Evolutionary conservation across 2,329 filamentous ascomycete species (phyloP).

Genomic region (Ceratocystis eucalypticola): DNA sequence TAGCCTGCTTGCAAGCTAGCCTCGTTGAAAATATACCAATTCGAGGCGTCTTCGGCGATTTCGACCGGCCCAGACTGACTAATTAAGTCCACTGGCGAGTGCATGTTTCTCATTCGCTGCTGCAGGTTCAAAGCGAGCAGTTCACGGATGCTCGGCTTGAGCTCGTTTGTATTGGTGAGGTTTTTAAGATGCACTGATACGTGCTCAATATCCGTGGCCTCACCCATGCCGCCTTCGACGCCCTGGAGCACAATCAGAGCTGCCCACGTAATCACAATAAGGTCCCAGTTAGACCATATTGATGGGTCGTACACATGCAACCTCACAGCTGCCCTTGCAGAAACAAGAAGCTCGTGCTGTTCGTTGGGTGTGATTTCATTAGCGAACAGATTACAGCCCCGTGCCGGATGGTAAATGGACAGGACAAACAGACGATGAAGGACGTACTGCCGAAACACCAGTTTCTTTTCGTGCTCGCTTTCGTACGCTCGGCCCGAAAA

Average conservation of each 20-base stretch:
- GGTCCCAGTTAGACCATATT: slow-evolving; percentile 34
- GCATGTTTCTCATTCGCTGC: slow-evolving; percentile 23
- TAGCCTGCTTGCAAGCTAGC: slow-evolving; percentile 22
- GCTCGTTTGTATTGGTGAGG: slow-evolving; percentile 24
- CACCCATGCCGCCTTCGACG: slow-evolving; percentile 29
- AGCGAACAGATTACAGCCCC: slow-evolving; percentile 30
- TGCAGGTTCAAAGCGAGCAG: slow-evolving; percentile 23
- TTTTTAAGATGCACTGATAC: slow-evolving; percentile 25
- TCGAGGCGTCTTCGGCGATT: slow-evolving; percentile 19
- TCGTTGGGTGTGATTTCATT: slow-evolving; percentile 29
- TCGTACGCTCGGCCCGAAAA: slow-evolving; percentile 24
- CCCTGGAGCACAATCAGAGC: slow-evolving; percentile 32
- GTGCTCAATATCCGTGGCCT: slow-evolving; percentile 25
- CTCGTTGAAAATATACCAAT: slow-evolving; percentile 25
- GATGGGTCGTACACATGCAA: slow-evolving; percentile 30
- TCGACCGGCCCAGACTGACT: slow-evolving; percentile 18
- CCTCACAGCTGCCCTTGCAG: slow-evolving; percentile 30
- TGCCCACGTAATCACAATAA: slow-evolving; percentile 34
- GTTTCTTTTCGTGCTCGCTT: slow-evolving; percentile 11
- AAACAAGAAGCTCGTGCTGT: slow-evolving; percentile 31
- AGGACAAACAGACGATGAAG: slow-evolving; percentile 31
- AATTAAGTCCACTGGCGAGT: slow-evolving; percentile 21
- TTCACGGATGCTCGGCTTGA: slow-evolving; percentile 22
- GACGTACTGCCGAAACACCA: slow-evolving; percentile 26
- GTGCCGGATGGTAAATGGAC: slow-evolving; percentile 31